Conservation (phyloP, 176 grass and related monocot species). For the Oryza officinalis region DNA sequence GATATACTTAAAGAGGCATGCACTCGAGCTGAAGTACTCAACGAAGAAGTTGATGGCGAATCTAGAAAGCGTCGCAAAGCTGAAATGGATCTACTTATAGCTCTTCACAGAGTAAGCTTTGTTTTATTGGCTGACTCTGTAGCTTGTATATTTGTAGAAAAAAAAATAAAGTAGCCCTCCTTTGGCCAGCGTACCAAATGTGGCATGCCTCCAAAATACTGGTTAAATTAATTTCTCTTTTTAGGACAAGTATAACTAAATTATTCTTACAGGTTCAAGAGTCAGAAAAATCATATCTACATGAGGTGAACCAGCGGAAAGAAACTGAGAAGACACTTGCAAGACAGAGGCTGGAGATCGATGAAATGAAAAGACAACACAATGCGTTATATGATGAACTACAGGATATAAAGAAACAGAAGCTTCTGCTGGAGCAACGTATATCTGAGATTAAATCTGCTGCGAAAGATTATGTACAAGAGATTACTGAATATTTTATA, state of each 20-base stretch:
- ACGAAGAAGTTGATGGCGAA: conserved; percentile 49
- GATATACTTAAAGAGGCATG: conserved; percentile 46
- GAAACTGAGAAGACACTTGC: conserved; percentile 28
- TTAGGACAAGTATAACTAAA: background rate
- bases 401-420: conserved; percentile 30
- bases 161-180: background rate
- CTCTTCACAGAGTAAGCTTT: conserved; percentile 55
- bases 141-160: conserved; percentile 3
- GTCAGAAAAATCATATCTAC: conserved; percentile 30
- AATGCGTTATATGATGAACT: conserved; percentile 27
- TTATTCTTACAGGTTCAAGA: conserved; percentile 27
- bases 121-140: background rate
- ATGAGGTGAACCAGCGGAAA: conserved; percentile 26
- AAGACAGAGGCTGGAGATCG: conserved; percentile 37
- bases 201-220: background rate
- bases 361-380: conserved; percentile 29
- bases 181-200: background rate
- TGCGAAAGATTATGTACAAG: conserved; percentile 27
- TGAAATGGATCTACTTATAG: conserved; percentile 47
- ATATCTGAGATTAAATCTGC: conserved; percentile 32
- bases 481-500: conserved; percentile 35
- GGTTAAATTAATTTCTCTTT: conserved; percentile 14
- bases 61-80: conserved; percentile 42
- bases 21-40: conserved; percentile 42
- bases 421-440: conserved; percentile 24